These are phyloP conservation scores for Aegilops bicornis DNA, from an alignment of 176 grass and related monocot species.

Conservation along the genomic window DNA sequence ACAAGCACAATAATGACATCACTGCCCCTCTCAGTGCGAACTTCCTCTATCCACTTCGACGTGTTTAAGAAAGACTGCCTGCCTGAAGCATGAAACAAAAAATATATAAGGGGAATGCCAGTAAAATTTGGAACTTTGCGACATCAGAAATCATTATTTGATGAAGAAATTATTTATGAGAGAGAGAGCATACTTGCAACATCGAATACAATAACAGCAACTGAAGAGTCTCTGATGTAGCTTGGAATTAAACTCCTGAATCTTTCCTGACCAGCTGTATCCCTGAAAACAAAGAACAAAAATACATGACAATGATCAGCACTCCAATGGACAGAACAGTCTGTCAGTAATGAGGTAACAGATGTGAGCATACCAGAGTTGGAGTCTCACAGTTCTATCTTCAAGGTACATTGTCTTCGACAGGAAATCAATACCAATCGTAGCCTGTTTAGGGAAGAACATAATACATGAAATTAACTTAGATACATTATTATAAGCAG, in stretches of 20 bases:
- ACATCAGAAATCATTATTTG: not conserved
- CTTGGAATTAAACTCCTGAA: slow-evolving; percentile 98
- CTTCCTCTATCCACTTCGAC: slow-evolving; percentile 99
- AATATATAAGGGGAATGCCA: not conserved
- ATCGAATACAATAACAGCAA: slow-evolving; percentile 96
- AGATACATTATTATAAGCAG: not conserved
- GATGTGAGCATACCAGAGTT: slow-evolving; percentile 68
- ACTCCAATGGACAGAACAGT: not conserved
- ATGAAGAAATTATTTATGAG: not conserved
- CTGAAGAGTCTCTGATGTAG: slow-evolving; percentile 96
- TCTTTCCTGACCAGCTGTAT: slow-evolving; percentile 96
- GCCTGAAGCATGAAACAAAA: slow-evolving; percentile 47
- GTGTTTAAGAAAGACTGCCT: slow-evolving; percentile 97
- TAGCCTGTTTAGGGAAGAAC: slow-evolving; percentile 62
- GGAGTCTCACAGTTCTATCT: slow-evolving; percentile 92
- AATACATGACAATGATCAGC: not conserved
- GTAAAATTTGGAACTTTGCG: not conserved
- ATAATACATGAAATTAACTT: not conserved
- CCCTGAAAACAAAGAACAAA: slow-evolving; percentile 52
- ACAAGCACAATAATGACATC: slow-evolving; percentile 99
- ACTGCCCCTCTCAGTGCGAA: slow-evolving; percentile 93
- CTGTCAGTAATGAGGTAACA: not conserved
- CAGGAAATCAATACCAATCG: slow-evolving; percentile 94
- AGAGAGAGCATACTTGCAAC: slow-evolving; percentile 74
- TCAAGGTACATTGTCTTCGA: slow-evolving; percentile 98